These are phyloP conservation scores for Gynochthodes officinalis DNA, from an alignment of 257 asterid genomes.

Conservation along the genomic window DNA sequence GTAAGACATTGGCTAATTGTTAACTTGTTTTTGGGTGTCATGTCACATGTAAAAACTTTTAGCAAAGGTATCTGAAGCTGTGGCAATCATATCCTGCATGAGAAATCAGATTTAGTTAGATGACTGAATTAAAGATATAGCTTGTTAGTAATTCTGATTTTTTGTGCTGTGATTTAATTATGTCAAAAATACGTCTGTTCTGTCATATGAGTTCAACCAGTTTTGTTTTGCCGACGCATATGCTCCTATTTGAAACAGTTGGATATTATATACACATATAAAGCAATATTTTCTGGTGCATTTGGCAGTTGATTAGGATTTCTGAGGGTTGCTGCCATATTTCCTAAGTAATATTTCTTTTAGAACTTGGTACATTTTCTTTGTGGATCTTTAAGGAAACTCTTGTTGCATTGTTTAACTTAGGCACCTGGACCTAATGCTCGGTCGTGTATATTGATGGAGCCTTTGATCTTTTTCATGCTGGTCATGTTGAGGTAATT, in stretches of 20 bases:
- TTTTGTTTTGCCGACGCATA: neutral
- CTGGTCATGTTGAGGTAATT: conserved; percentile 93
- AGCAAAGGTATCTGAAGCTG: neutral
- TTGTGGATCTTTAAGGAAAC: conserved; percentile 13
- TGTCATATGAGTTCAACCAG: neutral
- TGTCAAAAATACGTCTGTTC: neutral
- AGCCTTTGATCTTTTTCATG: conserved; percentile 95
- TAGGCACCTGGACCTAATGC: conserved; percentile 94
- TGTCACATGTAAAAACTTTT: neutral
- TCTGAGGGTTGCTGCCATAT: neutral
- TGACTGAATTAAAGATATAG: neutral
- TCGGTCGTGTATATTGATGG: conserved; percentile 96
- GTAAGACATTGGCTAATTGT: neutral
- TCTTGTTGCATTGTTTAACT: conserved; percentile 19
- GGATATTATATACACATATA: neutral
- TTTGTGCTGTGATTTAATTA: neutral
- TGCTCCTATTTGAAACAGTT: neutral
- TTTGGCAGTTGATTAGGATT: neutral
- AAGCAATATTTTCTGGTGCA: neutral
- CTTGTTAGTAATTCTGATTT: neutral
- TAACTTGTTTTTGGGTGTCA: neutral
- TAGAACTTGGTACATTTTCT: neutral
- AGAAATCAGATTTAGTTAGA: neutral
- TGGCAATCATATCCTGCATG: neutral
- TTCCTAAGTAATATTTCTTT: neutral